phyloP scores from a whole-genome alignment of 2,329 filamentous ascomycete species.

The Zymoseptoria crescenta region DNA sequence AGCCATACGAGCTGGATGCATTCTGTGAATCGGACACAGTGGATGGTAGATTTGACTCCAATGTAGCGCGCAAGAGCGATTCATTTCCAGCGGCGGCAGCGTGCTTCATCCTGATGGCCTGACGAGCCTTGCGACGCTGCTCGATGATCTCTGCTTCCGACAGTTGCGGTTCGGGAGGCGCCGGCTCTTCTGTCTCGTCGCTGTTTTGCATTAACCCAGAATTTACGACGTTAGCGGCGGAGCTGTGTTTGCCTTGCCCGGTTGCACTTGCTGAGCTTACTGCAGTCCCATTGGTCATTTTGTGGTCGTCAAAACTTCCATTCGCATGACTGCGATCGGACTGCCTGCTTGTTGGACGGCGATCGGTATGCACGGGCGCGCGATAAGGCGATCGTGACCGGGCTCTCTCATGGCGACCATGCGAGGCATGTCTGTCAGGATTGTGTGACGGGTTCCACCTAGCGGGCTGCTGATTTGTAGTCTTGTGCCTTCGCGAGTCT shows the following conservation, averaged over 20 bases:
- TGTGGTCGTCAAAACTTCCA: constrained; percentile 1
- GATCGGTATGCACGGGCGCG: constrained; percentile 4
- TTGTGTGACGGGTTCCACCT: constrained; percentile 3
- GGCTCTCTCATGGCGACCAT: constrained; percentile 11
- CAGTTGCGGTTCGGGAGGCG: constrained; percentile 38
- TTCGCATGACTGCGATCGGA: constrained; percentile 9
- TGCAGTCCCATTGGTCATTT: constrained; percentile 1
- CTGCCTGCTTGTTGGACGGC: constrained; percentile 7
- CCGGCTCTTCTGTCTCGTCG: constrained; percentile 42
- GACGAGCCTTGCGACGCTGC: constrained; percentile 72
- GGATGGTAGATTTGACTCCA: constrained; percentile 42
- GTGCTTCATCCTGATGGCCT: constrained; percentile 78
- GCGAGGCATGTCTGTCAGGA: constrained; percentile 4
- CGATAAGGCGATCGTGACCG: constrained; percentile 24
- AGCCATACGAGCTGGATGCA: constrained; percentile 20
- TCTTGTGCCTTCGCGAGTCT: constrained; percentile 54
- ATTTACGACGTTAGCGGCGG: neutral
- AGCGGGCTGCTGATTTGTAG: constrained; percentile 2
- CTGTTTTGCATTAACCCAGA: neutral
- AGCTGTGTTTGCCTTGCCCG: constrained; percentile 3
- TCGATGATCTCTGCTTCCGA: constrained; percentile 80
- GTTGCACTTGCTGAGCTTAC: constrained; percentile 2
- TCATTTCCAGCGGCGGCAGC: constrained; percentile 46
- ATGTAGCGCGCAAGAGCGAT: constrained; percentile 55
- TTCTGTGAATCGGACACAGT: constrained; percentile 31